A percentile compares a stretch with the other conserved stretches of the same genome.
These are phyloP conservation scores for Microdochium paspali DNA, from an alignment of 2,329 filamentous ascomycete species.

Conservation along the genomic window DNA sequence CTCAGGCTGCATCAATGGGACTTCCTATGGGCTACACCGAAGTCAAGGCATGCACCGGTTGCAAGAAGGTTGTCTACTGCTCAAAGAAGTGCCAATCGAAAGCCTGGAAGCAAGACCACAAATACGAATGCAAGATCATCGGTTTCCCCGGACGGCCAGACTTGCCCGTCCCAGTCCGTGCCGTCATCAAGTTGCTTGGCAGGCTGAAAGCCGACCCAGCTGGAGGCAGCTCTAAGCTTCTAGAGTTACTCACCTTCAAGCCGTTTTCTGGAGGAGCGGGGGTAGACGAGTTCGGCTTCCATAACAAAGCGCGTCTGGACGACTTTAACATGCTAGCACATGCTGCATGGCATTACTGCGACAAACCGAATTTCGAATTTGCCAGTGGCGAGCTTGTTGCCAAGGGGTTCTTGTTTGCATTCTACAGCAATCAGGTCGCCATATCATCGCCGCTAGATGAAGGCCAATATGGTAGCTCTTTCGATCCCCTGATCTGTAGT, in stretches of 20 bases:
- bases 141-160: constrained; percentile 11
- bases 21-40: constrained; percentile 13
- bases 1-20: constrained; percentile 12
- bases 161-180: constrained; percentile 12
- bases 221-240: constrained; percentile 6
- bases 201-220: constrained; percentile 11
- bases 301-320: constrained; percentile 10
- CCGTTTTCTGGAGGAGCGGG: constrained; percentile 7
- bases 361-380: constrained; percentile 7
- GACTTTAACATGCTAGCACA: constrained; percentile 11
- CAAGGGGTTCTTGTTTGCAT: constrained; percentile 11
- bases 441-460: constrained; percentile 12
- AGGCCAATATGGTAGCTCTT: constrained; percentile 9
- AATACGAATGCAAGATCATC: constrained; percentile 16
- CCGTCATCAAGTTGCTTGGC: constrained; percentile 14
- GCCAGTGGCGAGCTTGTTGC: constrained; percentile 7
- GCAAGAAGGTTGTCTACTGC: constrained; percentile 14
- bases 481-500: constrained; percentile 16
- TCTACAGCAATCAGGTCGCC: constrained; percentile 9
- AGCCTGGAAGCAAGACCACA: constrained; percentile 19
- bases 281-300: constrained; percentile 6
- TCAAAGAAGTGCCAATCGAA: constrained; percentile 16
- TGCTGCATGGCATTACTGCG: constrained; percentile 12
- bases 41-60: constrained; percentile 14
- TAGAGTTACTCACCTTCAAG: constrained; percentile 9